Evolutionary conservation across 495 filamentous ascomycete species (phyloP).

Genomic region (Sphaerosporella brunnea): DNA sequence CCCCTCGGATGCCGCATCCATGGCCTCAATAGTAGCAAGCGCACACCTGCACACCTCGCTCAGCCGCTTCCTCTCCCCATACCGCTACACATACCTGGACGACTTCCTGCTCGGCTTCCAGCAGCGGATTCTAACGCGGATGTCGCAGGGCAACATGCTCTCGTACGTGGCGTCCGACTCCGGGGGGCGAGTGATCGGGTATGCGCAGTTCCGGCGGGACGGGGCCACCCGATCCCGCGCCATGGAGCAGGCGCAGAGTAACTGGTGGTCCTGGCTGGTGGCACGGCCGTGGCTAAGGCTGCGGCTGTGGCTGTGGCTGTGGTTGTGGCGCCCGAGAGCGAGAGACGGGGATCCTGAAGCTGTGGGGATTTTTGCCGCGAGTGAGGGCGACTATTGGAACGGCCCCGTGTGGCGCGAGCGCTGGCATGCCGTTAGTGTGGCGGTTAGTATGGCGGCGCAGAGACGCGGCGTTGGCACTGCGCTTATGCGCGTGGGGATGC

Average conservation of each 20-base stretch:
- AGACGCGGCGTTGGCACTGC: slow-evolving; percentile 4
- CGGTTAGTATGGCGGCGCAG: slow-evolving; percentile 3
- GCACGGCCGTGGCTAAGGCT: not conserved
- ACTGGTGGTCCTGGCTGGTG: not conserved
- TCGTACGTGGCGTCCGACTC: not conserved
- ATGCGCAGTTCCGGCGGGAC: not conserved
- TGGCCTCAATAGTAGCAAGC: slow-evolving; percentile 3
- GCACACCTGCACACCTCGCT: not conserved
- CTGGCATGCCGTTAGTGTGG: slow-evolving; percentile 6
- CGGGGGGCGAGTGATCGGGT: not conserved
- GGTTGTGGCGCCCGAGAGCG: not conserved
- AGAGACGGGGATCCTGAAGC: not conserved
- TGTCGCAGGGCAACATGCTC: not conserved
- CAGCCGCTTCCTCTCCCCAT: not conserved
- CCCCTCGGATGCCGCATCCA: not conserved
- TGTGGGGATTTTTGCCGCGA: not conserved
- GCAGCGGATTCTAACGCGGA: not conserved
- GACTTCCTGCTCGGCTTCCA: not conserved
- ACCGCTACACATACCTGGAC: not conserved
- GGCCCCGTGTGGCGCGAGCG: not conserved
- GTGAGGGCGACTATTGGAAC: not conserved
- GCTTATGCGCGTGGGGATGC: not conserved
- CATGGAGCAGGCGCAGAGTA: not conserved
- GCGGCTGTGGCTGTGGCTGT: not conserved
- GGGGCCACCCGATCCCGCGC: not conserved